Base-by-base conservation (phyloP, 768 basidiomycete species). In the Daedalea quercina region DNA sequence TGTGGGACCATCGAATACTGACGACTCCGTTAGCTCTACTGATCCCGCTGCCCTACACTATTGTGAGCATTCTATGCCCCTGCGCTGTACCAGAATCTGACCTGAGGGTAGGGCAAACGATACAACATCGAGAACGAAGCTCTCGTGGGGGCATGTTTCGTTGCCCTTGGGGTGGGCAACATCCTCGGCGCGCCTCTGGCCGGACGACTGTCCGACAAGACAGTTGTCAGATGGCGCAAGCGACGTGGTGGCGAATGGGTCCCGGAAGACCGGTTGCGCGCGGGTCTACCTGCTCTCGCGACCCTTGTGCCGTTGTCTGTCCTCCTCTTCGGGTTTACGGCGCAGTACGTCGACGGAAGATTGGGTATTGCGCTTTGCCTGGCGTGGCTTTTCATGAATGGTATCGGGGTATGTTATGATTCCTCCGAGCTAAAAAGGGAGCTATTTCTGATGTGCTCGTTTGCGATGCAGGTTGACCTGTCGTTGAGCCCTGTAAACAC, bases 201-300 rank as follows among this genome's bases (percentile, higher is more conserved):
- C 0, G 85, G 86, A 1, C 70, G 70, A 15, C 54, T 85, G 0
- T 86, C 86, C 0, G 87, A 88, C 62, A 54, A 57, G 24, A 66
- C 75, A 0, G 69, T 89, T 22, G 67, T 75, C 17, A 62, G 60
- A 37, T 82, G 78, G 67, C 75, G 75, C 15, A 66, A 71, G 44
- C 62, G 68, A 4, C 76, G 84, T 22, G 73, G 73, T 0, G 84
- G 83, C 0, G 58, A 69, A 1, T 85, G 81, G 82, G 76, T 79
- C 41, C 85, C 85, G 0, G 85, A 89, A 63, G 87, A 85, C 57
- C 78, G 85, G 4, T 72, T 87, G 23, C 74, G 80, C 1, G 82
- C 74, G 1, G 69, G 76, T 1, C 62, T 80, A 31, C 57, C 72
- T 6, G 78, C 79, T 9, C 73, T 72, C 3, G 65, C 73, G 0